These are phyloP conservation scores for Wickerhamiella azymoides DNA, from an alignment of 805 yeast species.

Conservation along the genomic window DNA sequence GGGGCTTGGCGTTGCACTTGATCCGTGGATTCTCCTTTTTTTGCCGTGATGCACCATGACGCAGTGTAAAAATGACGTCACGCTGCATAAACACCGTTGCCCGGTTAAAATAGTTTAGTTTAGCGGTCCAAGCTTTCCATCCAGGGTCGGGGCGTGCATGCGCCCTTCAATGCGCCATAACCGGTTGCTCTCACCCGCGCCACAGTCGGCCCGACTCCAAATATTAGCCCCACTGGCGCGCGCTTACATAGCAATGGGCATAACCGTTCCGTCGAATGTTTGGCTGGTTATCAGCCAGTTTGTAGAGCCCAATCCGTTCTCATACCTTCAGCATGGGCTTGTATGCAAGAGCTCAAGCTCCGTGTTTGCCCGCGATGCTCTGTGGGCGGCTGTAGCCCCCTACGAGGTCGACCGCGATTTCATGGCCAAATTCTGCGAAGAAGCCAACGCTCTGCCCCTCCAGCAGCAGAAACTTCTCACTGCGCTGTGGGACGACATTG, in stretches of 20 bases:
- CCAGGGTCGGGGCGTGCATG: too few relatives aligned
- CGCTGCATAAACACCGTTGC: too few relatives aligned
- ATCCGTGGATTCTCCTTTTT: too few relatives aligned
- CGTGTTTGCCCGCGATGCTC: conserved; percentile 3
- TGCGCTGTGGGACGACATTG: conserved; percentile 7
- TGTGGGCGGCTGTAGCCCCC: conserved; percentile 4
- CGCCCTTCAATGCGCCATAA: too few relatives aligned
- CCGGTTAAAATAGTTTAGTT: too few relatives aligned
- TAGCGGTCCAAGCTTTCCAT: too few relatives aligned
- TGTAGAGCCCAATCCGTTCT: conserved; percentile 4
- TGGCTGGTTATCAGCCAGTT: conserved; percentile 5
- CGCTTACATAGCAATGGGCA: neutral
- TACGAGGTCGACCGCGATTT: neutral
- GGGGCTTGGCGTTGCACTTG: too few relatives aligned
- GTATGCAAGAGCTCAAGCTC: conserved; percentile 2
- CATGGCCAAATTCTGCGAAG: conserved; percentile 1
- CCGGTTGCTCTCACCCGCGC: neutral
- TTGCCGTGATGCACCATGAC: too few relatives aligned
- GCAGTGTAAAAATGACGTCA: too few relatives aligned
- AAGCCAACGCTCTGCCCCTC: conserved; percentile 1
- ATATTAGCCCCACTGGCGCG: too few relatives aligned
- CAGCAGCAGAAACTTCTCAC: neutral
- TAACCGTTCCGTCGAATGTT: conserved; percentile 1
- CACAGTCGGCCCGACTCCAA: neutral
- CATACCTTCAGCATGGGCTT: conserved; percentile 2